Percentiles rank a stretch among this genome's conserved stretches.
These are phyloP conservation scores for Quercus glauca DNA, from an alignment of 306 rosid genomes.

Conservation along the genomic window DNA sequence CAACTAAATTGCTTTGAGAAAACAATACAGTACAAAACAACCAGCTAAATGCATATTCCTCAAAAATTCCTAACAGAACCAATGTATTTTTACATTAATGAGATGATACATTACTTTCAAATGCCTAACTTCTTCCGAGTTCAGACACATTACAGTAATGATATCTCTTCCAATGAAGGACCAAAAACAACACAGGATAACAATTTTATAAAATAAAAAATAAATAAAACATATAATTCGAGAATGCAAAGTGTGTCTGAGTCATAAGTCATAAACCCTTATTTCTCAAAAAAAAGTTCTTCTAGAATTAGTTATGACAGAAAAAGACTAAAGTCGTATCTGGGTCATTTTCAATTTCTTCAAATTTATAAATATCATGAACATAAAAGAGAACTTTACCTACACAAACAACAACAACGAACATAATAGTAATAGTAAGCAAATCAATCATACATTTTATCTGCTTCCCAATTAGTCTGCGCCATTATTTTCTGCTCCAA, in stretches of 20 bases:
- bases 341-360: not conserved
- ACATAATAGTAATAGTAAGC: no score
- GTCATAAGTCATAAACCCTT: not conserved
- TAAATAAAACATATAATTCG: not conserved
- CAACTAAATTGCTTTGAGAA: slow-evolving; percentile 4
- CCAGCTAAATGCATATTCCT: not conserved
- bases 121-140: not conserved
- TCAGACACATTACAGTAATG: not conserved
- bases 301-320: not conserved
- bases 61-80: not conserved
- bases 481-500: no score
- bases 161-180: not conserved
- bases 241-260: not conserved
- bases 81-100: not conserved
- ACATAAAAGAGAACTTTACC: slow-evolving; percentile 32
- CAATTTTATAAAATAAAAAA: not conserved
- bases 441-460: no score
- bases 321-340: not conserved
- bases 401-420: no score
- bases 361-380: not conserved
- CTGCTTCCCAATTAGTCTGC: no score
- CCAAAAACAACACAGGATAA: not conserved
- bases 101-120: not conserved
- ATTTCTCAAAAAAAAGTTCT: not conserved
- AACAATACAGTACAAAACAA: not conserved